Base-by-base conservation (phyloP, 176 grass and related monocot species). In the Cocos nucifera region DNA sequence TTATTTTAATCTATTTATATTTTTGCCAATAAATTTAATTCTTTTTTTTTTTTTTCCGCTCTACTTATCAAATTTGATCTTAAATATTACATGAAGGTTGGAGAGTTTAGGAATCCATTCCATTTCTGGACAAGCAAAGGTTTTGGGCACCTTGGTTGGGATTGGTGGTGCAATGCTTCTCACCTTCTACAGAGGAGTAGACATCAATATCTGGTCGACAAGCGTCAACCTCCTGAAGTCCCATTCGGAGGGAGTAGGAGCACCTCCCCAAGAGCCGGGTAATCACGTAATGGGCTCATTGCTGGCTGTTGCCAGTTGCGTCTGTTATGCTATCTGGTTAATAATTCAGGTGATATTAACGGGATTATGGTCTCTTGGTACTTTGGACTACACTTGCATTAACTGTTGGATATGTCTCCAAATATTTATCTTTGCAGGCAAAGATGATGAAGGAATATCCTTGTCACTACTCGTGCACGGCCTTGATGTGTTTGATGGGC, bases 161-260 rank as follows among this genome's bases (percentile, higher is more conserved):
- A 67, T 98, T 50, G 79, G 76, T 2, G 93, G 93, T 7, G 93
- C 93, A 53, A 92, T 98, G 93, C 65, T 98, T 1, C 93, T 98
- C 26, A 89, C 88, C 49, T 86, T 98, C 27, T 98, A 83, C 84
- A 92, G 83, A 78, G 93, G 93, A 35, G 56, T 73, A 0, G 76
- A 78, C 29, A 54, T 98, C 59, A 75, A 60, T 6, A 59, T 82
- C 0, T 88, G 93, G 87, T 5, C 21, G 17, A 85, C 58, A 50
- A 19, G 65, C 63, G 5, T 92, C 17, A 44, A 89, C 74, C 84
- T 98, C 16, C 22, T 66, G 1, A 69, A 69, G 3, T 27, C 26
- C 26, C 4, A 27, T 49, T 68, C 58, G 39, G 54, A 67, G 64
- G 9, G 29, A 24, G 44, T 12, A 28, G 56, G 1, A 49, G 56